Evolutionary conservation across 495 filamentous ascomycete species (phyloP).

Genomic region (Hypoxylon fragiforme): DNA sequence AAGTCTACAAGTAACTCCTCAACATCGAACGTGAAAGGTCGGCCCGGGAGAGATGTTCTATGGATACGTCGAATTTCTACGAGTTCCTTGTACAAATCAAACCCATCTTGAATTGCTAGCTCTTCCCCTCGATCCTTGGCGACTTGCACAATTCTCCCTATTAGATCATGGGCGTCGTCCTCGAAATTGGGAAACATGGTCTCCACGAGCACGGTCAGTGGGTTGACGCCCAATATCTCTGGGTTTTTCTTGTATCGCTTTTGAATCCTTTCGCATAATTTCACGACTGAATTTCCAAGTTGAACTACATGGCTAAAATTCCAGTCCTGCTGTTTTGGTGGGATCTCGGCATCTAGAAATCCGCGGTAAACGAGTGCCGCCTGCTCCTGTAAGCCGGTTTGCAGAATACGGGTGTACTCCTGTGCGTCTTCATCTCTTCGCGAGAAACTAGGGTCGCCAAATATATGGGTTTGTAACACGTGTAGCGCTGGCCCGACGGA

Average conservation of each 20-base stretch:
- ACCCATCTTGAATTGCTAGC: slow-evolving; percentile 85
- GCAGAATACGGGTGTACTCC: slow-evolving; percentile 68
- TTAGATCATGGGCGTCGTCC: slow-evolving; percentile 79
- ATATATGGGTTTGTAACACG: slow-evolving; percentile 81
- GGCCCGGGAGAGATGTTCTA: slow-evolving; percentile 64
- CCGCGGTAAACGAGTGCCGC: slow-evolving; percentile 74
- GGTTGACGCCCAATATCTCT: slow-evolving; percentile 87
- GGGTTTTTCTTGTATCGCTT: slow-evolving; percentile 90
- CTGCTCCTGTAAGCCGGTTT: slow-evolving; percentile 70
- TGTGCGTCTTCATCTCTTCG: slow-evolving; percentile 67
- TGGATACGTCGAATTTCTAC: slow-evolving; percentile 82
- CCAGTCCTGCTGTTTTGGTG: slow-evolving; percentile 75
- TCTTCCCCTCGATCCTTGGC: slow-evolving; percentile 70
- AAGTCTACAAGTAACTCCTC: slow-evolving; percentile 86
- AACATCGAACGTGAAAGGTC: slow-evolving; percentile 78
- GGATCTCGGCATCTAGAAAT: slow-evolving; percentile 72
- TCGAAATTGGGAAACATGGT: slow-evolving; percentile 88
- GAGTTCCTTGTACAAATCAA: slow-evolving; percentile 88
- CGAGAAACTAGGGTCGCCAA: slow-evolving; percentile 74
- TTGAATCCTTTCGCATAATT: slow-evolving; percentile 80
- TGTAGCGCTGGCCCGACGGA: slow-evolving; percentile 77
- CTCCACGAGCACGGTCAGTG: slow-evolving; percentile 75
- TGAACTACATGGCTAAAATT: slow-evolving; percentile 84
- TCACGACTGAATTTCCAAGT: slow-evolving; percentile 81
- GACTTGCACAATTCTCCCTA: slow-evolving; percentile 74